Base-by-base conservation (phyloP, 2,329 filamentous ascomycete species). In the Microsporum audouinii region DNA sequence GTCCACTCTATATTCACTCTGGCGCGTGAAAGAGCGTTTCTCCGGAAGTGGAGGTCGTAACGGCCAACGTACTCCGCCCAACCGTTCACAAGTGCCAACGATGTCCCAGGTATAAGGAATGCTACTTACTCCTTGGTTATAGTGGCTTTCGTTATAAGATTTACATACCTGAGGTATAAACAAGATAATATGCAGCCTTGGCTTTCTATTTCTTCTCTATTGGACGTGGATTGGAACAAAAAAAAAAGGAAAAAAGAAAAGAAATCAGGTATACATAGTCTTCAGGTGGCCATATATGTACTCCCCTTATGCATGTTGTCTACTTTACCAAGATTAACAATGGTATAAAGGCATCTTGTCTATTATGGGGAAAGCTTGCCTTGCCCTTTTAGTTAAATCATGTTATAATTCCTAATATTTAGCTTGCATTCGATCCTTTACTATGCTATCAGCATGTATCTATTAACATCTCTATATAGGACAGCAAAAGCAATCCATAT, bases 1-100 rank as follows among this genome's bases (percentile, higher is more conserved):
- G 3, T 77, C 75, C 5, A 64, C 76, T 57, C 62, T 77, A 59
- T 65, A 78, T 59, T 78, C 76, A 1, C 60, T 73, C 62, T 63
- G 79, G 51, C 65, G 68, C 61, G 66, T 71, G 23, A 72, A 74
- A 56, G 66, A 71, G 12, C 33, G 38, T 8, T 61, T 58, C 36
- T 61, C 60, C 12, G 58, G 62, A 23, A 60, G 60, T 38, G 59
- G 63, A 14, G 57, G 53, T 2, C 63, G 62, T 36, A 60, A 60
- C 38, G 58, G 63, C 38, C 62, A 61, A 33, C 65, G 62, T n/a
- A 33, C 59, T 8, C 45, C 49, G 14, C 57, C 57, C n/a, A 55
- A 39, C 57, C 39, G 43, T 7, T 47, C 38, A 17, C 57, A 55
- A 12, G 23, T 45, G 43, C 62, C 63, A 29, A 59, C 62, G 12